Percentiles rank a stretch among this genome's conserved stretches.
Evolutionary conservation across 768 basidiomycete species (phyloP).

Genomic region (Suillus weaverae): DNA sequence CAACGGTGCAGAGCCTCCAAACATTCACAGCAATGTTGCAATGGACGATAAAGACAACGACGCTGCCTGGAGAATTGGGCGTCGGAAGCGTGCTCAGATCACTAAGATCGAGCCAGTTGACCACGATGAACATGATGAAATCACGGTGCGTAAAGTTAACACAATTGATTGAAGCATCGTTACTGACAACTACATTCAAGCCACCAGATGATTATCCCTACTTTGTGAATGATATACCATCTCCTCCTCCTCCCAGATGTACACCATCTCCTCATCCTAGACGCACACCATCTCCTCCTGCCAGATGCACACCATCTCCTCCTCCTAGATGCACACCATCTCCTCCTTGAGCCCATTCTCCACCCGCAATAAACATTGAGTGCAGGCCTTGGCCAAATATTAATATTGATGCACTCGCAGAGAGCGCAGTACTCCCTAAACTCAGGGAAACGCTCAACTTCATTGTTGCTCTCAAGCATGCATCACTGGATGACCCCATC

Average conservation of each 20-base stretch:
- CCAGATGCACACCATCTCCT: too few species aligned
- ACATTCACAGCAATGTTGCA: background rate
- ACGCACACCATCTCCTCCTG: too few species aligned
- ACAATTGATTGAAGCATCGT: background rate
- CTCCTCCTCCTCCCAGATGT: background rate
- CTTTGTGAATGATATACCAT: background rate
- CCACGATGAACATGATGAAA: background rate
- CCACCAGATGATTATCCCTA: too few species aligned
- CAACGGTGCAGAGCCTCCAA: background rate
- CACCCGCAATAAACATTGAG: background rate
- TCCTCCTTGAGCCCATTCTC: background rate
- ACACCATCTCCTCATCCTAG: too few species aligned
- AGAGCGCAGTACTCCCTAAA: background rate
- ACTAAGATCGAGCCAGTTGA: background rate
- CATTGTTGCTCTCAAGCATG: background rate
- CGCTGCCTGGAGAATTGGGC: background rate
- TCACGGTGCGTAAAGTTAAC: background rate
- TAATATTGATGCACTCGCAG: background rate
- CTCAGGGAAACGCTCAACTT: background rate
- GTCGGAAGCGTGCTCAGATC: background rate
- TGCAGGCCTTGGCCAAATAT: constrained; percentile 2
- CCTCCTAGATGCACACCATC: too few species aligned
- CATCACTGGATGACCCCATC: background rate
- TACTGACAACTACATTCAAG: background rate
- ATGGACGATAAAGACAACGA: background rate